A percentile compares a stretch with the other conserved stretches of the same genome.
Conservation (phyloP, 2,329 filamentous ascomycete genomes). For the Apiospora pterosperma region DNA sequence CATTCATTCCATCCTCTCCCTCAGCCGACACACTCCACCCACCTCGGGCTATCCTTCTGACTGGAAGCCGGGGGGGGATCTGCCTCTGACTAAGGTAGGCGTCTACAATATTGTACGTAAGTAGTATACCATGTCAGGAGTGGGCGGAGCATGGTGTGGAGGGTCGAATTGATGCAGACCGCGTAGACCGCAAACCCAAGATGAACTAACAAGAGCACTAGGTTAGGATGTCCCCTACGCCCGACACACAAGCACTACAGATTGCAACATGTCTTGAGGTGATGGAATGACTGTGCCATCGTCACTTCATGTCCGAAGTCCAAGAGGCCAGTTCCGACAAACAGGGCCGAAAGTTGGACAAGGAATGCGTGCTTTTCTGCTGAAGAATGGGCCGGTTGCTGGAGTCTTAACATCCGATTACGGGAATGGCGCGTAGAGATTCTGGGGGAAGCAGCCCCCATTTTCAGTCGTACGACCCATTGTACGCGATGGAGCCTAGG, state of each 20-base stretch:
- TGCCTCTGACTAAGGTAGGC: not conserved
- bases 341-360: not conserved
- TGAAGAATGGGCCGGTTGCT: not conserved
- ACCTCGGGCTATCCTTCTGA: constrained; percentile 1
- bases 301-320: not conserved
- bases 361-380: not conserved
- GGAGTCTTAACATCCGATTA: not conserved
- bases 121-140: not conserved
- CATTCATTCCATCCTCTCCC: not conserved
- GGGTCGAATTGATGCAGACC: not conserved
- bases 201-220: not conserved
- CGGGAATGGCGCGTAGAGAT: no score
- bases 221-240: not conserved
- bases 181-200: not conserved
- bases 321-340: not conserved
- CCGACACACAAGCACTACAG: not conserved
- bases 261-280: not conserved
- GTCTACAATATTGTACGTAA: constrained; percentile 1
- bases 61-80: constrained; percentile 1
- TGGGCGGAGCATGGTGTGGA: not conserved
- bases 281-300: not conserved
- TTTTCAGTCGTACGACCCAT: no score
- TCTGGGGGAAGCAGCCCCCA: no score
- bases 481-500: not conserved
- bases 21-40: not conserved